These are phyloP conservation scores for Exophiala sp. DNA, from an alignment of 2,329 filamentous ascomycete genomes.

Conservation along the genomic window DNA sequence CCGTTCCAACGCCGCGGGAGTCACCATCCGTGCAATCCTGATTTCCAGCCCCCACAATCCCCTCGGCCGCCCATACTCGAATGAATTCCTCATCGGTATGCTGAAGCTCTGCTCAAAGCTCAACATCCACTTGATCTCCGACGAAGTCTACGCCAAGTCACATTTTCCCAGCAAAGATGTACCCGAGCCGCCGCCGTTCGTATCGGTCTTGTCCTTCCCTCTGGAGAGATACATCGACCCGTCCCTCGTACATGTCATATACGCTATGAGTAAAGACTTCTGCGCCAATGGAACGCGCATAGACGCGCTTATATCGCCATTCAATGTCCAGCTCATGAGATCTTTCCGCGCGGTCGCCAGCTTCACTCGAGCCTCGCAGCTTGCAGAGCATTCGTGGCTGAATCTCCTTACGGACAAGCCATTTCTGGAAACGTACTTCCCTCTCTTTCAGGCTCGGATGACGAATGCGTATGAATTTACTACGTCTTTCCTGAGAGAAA, in stretches of 20 bases:
- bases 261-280: slow-evolving; percentile 25
- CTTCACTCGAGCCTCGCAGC: slow-evolving; percentile 48
- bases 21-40: slow-evolving; percentile 42
- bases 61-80: slow-evolving; percentile 48
- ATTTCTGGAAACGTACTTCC: slow-evolving; percentile 20
- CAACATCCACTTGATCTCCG: slow-evolving; percentile 53
- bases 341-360: slow-evolving; percentile 40
- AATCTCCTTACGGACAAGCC: slow-evolving; percentile 18
- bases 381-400: slow-evolving; percentile 37
- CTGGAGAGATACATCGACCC: slow-evolving; percentile 45
- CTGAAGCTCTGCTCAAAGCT: slow-evolving; percentile 50
- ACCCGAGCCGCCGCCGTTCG: slow-evolving; percentile 37
- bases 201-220: slow-evolving; percentile 48
- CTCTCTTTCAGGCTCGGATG: slow-evolving; percentile 17
- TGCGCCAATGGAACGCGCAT: slow-evolving; percentile 23
- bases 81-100: slow-evolving; percentile 38
- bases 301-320: slow-evolving; percentile 45
- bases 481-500: slow-evolving; percentile 8
- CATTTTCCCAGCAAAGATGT: slow-evolving; percentile 39
- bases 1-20: slow-evolving; percentile 37
- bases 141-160: slow-evolving; percentile 59
- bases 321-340: slow-evolving; percentile 39
- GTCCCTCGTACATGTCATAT: slow-evolving; percentile 21
- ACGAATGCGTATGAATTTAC: slow-evolving; percentile 20
- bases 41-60: slow-evolving; percentile 53